These are phyloP conservation scores for Monosporascus ibericus DNA, from an alignment of 2,329 filamentous ascomycete genomes.

Conservation along the genomic window DNA sequence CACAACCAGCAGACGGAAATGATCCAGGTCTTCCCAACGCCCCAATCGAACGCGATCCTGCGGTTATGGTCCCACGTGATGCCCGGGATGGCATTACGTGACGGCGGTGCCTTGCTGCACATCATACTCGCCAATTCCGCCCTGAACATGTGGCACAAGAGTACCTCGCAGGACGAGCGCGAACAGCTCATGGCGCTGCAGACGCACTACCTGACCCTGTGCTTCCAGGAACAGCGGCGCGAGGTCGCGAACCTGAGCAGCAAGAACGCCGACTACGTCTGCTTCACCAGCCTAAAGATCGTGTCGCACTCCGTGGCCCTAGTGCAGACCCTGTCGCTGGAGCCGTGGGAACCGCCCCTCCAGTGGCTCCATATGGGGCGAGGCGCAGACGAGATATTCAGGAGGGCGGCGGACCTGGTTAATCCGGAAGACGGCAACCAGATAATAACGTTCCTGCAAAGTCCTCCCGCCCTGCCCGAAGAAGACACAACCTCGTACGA, in stretches of 20 bases:
- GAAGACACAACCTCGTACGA: constrained; percentile 24
- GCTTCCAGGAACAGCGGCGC: constrained; percentile 29
- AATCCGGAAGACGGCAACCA: constrained; percentile 11
- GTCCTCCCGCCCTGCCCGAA: constrained; percentile 23
- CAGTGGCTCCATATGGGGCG: constrained; percentile 31
- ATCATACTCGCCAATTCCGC: constrained; percentile 30
- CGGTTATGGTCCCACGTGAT: constrained; percentile 26
- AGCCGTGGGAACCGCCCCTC: constrained; percentile 32
- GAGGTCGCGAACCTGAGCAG: constrained; percentile 25
- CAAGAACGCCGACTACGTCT: constrained; percentile 28
- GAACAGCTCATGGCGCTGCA: constrained; percentile 27
- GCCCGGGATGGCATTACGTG: constrained; percentile 20
- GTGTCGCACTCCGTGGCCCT: constrained; percentile 30
- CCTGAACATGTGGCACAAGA: constrained; percentile 28
- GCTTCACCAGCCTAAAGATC: constrained; percentile 29
- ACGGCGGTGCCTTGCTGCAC: constrained; percentile 27
- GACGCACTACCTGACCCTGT: constrained; percentile 30
- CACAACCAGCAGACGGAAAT: constrained; percentile 28
- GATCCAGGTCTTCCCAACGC: constrained; percentile 20
- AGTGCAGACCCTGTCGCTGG: constrained; percentile 29
- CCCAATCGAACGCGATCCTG: constrained; percentile 11
- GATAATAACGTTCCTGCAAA: constrained; percentile 22
- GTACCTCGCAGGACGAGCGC: constrained; percentile 17
- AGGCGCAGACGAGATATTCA: constrained; percentile 28
- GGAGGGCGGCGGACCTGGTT: constrained; percentile 18